phyloP scores from a whole-genome alignment of 192 early-diverging fungal genomes.

The Backusella australiensis region DNA sequence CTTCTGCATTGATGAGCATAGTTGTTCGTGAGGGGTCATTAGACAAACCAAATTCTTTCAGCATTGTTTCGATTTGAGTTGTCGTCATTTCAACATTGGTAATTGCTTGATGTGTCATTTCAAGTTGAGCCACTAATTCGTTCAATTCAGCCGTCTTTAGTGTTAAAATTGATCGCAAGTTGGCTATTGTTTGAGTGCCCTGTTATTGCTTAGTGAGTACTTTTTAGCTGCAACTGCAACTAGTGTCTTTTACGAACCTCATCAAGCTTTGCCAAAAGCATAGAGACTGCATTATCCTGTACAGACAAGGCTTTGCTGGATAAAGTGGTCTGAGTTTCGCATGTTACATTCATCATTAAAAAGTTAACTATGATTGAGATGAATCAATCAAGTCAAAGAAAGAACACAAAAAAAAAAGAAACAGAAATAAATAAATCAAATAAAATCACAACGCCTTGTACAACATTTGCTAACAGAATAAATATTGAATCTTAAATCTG shows the following conservation, averaged over 20 bases:
- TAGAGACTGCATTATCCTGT: conserved; percentile 2
- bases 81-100: conserved; percentile 29
- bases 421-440: background rate
- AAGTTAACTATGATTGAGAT: background rate
- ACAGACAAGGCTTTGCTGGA: background rate
- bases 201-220: conserved; percentile 1
- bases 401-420: background rate
- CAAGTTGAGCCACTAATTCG: conserved; percentile 28
- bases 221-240: background rate
- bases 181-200: conserved; percentile 32
- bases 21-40: conserved; percentile 9
- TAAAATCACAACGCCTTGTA: background rate
- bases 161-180: conserved; percentile 26
- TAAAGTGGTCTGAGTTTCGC: conserved; percentile 1
- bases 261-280: conserved; percentile 1
- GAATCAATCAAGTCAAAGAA: background rate
- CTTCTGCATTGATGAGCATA: conserved; percentile 32
- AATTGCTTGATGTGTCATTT: conserved; percentile 27
- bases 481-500: no score
- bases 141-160: conserved; percentile 34
- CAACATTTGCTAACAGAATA: background rate
- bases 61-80: conserved; percentile 29
- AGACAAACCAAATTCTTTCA: conserved; percentile 19
- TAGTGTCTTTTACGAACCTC: background rate
- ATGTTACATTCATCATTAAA: conserved; percentile 2